Conservation (phyloP, 2,329 filamentous ascomycete species). For the Xylaria sp. region DNA sequence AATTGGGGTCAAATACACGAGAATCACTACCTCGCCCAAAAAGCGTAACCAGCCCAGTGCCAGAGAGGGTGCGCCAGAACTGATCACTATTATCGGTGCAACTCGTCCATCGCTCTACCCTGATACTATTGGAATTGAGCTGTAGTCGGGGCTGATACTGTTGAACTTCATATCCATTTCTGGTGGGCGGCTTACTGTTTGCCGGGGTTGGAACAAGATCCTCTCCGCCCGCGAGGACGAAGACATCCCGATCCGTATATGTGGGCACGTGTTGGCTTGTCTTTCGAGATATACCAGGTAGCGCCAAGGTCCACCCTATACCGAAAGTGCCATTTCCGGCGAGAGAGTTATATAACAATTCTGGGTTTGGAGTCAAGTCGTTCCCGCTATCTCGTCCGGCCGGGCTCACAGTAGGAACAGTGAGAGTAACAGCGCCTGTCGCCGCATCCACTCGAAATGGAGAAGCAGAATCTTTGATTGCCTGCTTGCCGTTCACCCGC, state of each 20-base stretch:
- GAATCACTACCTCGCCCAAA: not conserved
- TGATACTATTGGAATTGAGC: not conserved
- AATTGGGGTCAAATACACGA: not conserved
- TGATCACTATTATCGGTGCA: not conserved
- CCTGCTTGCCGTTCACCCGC: not conserved
- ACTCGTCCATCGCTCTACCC: not conserved
- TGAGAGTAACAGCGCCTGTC: not conserved
- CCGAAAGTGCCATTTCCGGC: conserved; percentile 3
- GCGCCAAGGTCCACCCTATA: not conserved
- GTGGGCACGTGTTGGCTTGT: not conserved
- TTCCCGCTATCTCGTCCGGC: not conserved
- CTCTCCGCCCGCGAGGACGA: not conserved
- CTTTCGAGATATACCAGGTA: not conserved
- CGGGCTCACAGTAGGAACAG: not conserved
- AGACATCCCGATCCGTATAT: not conserved
- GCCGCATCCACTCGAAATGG: not conserved
- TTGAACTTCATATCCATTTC: not conserved
- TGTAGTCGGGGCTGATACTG: not conserved
- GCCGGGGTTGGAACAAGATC: not conserved
- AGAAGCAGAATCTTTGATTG: not conserved
- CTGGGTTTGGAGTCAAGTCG: not conserved
- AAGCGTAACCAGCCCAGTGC: not conserved
- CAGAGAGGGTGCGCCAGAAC: not conserved
- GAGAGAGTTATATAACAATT: not conserved
- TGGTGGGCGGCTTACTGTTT: not conserved